These are phyloP conservation scores for Backusella tuberculispora DNA, from an alignment of 192 early-diverging fungal species.

Conservation along the genomic window DNA sequence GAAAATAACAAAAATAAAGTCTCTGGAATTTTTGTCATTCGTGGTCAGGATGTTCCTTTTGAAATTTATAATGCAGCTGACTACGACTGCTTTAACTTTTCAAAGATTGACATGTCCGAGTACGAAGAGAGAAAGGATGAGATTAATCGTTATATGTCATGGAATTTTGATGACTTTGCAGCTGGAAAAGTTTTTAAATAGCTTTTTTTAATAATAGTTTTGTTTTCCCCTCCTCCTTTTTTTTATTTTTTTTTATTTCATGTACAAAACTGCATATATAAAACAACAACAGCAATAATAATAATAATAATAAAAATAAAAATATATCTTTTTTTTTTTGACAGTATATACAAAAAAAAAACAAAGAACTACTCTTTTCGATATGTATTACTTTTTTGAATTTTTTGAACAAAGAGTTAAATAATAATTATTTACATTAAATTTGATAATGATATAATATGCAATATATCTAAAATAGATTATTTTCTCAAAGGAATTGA, in stretches of 20 bases:
- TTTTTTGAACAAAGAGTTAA: too few relatives aligned
- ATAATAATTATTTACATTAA: too few relatives aligned
- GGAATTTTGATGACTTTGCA: constrained; percentile 76
- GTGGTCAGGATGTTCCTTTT: constrained; percentile 80
- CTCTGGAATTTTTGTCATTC: constrained; percentile 92
- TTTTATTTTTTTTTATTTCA: neutral
- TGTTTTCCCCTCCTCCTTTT: too few relatives aligned
- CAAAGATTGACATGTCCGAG: constrained; percentile 63
- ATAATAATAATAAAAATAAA: neutral
- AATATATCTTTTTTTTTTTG: neutral
- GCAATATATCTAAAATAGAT: neutral
- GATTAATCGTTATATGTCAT: constrained; percentile 70
- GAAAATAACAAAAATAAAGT: constrained; percentile 87
- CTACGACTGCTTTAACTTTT: constrained; percentile 87
- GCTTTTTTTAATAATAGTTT: neutral
- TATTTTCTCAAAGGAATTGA: too few relatives aligned
- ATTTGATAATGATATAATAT: neutral
- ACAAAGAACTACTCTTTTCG: neutral
- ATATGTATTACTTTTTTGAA: neutral
- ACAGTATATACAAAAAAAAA: neutral
- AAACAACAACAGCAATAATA: neutral
- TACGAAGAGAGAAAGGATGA: constrained; percentile 61
- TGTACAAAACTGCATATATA: neutral
- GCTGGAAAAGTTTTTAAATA: constrained; percentile 93
- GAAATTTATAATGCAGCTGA: constrained; percentile 79